A percentile compares a stretch with the other conserved stretches of the same genome.
Evolutionary conservation across 2,329 filamentous ascomycete species (phyloP).

Genomic region (Alternaria sp.): DNA sequence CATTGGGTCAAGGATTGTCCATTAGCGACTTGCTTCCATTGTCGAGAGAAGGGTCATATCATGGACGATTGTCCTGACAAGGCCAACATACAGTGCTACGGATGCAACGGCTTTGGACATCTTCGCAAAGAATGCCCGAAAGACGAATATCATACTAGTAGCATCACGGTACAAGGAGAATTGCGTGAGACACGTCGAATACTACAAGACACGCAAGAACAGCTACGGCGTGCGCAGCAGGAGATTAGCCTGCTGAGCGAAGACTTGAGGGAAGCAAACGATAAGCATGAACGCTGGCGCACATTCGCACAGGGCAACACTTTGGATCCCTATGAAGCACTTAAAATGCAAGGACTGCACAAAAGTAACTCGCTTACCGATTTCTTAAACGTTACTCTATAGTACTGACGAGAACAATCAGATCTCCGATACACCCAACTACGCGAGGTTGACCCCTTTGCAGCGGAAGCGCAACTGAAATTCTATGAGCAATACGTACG

Average conservation of each 20-base stretch:
- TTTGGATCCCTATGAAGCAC: accelerated
- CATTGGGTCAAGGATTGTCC: not conserved
- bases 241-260: not conserved
- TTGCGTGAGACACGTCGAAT: not conserved
- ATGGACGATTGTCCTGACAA: not conserved
- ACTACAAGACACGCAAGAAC: not conserved
- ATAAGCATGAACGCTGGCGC: not conserved
- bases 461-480: not conserved
- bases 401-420: not conserved
- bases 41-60: not conserved
- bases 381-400: accelerated
- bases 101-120: not conserved
- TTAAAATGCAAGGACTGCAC: not conserved
- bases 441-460: accelerated
- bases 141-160: accelerated
- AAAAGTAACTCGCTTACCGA: not conserved
- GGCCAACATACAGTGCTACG: not conserved
- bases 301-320: accelerated
- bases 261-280: not conserved
- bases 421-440: not conserved
- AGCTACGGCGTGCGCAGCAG: not conserved
- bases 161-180: not conserved
- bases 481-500: not conserved
- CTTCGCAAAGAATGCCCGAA: not conserved
- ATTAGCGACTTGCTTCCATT: not conserved